These are phyloP conservation scores for Marchantia polymorpha DNA, from an alignment of 225 moss, liverwort and hornwort genomes.

Conservation along the genomic window DNA sequence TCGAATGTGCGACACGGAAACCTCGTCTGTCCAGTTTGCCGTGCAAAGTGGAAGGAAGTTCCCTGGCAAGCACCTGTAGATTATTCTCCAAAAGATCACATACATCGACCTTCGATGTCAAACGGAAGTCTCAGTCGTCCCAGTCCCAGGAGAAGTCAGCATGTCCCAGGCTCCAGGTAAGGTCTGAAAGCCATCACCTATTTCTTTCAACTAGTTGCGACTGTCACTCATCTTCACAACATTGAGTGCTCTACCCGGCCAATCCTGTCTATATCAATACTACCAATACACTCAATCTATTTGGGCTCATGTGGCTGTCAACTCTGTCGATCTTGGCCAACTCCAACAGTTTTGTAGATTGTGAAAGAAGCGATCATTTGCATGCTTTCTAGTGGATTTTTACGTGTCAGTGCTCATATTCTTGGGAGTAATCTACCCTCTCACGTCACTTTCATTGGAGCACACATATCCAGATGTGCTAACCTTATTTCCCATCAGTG, in stretches of 20 bases:
- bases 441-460: neutral
- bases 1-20: slow-evolving; percentile 53
- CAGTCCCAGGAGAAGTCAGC: slow-evolving; percentile 21
- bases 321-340: too few species aligned
- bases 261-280: too few species aligned
- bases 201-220: neutral
- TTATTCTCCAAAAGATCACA: neutral
- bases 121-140: neutral
- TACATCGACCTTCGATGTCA: neutral
- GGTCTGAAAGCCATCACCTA: neutral
- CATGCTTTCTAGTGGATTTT: too few species aligned
- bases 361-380: too few species aligned
- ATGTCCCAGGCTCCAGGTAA: slow-evolving; percentile 22
- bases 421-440: neutral
- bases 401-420: too few species aligned
- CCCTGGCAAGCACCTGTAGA: slow-evolving; percentile 45
- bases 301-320: too few species aligned
- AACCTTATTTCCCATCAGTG: neutral
- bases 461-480: neutral
- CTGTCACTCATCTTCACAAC: neutral
- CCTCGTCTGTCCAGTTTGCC: slow-evolving; percentile 46
- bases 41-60: slow-evolving; percentile 53
- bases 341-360: too few species aligned
- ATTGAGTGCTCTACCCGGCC: neutral
- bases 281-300: too few species aligned